Conservation (phyloP, 495 filamentous ascomycete species). For the Echria macrotheca region DNA sequence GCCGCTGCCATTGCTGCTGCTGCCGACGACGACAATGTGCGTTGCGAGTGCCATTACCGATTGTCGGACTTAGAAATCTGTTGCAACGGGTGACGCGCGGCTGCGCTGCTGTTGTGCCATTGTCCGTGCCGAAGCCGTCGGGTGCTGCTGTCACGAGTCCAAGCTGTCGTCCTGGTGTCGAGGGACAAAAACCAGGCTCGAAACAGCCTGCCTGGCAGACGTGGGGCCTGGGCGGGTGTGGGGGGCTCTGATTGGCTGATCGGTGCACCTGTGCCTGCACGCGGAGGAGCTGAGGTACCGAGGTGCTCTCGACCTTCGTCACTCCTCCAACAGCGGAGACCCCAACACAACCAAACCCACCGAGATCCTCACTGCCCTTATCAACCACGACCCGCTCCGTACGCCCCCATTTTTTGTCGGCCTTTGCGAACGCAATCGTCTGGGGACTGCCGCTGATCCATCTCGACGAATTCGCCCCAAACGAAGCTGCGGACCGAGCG, state of each 20-base stretch:
- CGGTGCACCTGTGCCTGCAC: conserved; percentile 19
- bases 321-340: conserved; percentile 22
- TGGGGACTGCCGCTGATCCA: too few species aligned
- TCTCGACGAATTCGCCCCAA: neutral
- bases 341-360: conserved; percentile 11
- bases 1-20: conserved; percentile 47
- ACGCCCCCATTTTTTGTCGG: conserved; percentile 3
- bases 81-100: neutral
- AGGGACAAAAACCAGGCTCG: neutral
- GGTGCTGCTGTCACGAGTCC: conserved; percentile 8
- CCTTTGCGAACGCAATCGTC: neutral
- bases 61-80: neutral
- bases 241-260: conserved; percentile 14
- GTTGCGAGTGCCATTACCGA: too few species aligned
- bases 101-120: neutral
- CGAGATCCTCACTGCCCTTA: conserved; percentile 15
- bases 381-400: conserved; percentile 9
- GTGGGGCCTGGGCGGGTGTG: conserved; percentile 6
- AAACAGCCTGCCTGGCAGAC: conserved; percentile 12
- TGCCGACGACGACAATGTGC: too few species aligned
- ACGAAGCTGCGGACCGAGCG: conserved; percentile 1
- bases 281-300: neutral
- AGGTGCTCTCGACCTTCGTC: conserved; percentile 13
- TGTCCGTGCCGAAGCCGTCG: neutral
- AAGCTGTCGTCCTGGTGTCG: neutral